Base-by-base conservation (phyloP, 2,329 filamentous ascomycete genomes). In the Fusarium redolens region DNA sequence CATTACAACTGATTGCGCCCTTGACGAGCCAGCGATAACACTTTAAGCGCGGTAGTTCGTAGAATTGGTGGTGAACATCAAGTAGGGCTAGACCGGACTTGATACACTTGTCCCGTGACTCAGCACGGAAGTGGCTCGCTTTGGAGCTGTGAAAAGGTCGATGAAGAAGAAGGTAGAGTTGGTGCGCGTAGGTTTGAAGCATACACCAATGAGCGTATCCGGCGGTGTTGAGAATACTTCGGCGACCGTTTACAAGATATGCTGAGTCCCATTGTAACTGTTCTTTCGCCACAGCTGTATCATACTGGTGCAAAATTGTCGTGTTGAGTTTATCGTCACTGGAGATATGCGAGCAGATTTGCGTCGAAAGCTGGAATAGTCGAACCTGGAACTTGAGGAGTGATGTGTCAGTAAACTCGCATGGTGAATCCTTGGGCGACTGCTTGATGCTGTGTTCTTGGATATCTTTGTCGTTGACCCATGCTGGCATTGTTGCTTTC, bases 1-100 rank as follows among this genome's bases (percentile, higher is more conserved):
- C 58, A 4, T 68, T 68, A 2, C 65, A 68, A 4, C 65, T 68
- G 0, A 68, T 62, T 0, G 65, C 65, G 1, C 65, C 65, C 7
- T 68, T 68, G 5, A 68, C 65, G 1, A 68, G 65, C 65, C 65
- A 68, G 1, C 65, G 47, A n/a, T 68, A 68, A 1, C 65, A 68
- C 1, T 68, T 68, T 0, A 68, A 4, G 0, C 65, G 41, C 0
- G 65, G 65, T 0, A 68, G 25, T 30, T 68, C 65, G 4, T 68
- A 68, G 13, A 68, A 68, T 9, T 68, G 65, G 11, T 68, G 65
- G 15, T 68, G 65, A 1, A 68, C 59, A 10, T 68, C 65, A 2
- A 68, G 63, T 0, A 68, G 28, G 1, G 65, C 63, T 0, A 68
- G 18, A 0, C 65, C 65, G 3, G 65, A 68, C 7, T 54, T 61